Base-by-base conservation (phyloP, 1,284 basidiomycete species). In the Salmacisia buchloeana region DNA sequence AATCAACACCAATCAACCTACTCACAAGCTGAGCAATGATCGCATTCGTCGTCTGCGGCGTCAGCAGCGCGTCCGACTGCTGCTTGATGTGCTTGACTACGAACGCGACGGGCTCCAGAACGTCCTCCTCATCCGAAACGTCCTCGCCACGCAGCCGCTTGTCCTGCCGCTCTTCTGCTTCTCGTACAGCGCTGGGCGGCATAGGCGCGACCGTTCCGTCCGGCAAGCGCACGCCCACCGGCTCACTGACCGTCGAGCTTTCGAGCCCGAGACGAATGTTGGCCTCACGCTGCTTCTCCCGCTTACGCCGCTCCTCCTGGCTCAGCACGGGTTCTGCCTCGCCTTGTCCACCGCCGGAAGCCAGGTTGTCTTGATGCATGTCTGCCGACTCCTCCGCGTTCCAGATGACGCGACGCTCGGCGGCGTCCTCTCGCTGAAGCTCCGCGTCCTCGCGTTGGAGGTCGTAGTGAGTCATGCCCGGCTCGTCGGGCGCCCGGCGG, bases 341-440 rank as follows among this genome's bases (percentile, higher is more conserved):
- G 13, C 49, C 60, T 9, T 18, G 31, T 18, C 18, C 60, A 29
- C 56, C 60, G 39, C 27, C 31, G 9, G 31, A 45, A 25, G 25
- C 9, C 27, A 31, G 15, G 27, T 38, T 41, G 33, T 49, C 60
- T 18, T 31, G 38, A 29, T 49, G 34, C 23, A 23, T 56, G 31
- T 25, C 4, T 21, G 49, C 56, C 13, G 38, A 12, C 23, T 61
- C 60, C 39, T 61, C 60, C 15, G 60, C 60, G 25, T 61, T 31
- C 60, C 60, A 61, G 15, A 61, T n/a, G 35, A 61, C 60, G 12
- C 29, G 27, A 36, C 60, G 49, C 35, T 49, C 38, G 7, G 43
- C 60, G 27, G 60, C 43, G 25, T 61, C 60, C 23, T 61, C 35
- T 3, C 29, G n/a, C 33, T 61, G 60, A 7, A 41, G 21, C 18